Percentiles rank a stretch among this genome's conserved stretches.
These are phyloP conservation scores for Persicaria maculosa DNA, from an alignment of 148 eudicot species.

Conservation along the genomic window DNA sequence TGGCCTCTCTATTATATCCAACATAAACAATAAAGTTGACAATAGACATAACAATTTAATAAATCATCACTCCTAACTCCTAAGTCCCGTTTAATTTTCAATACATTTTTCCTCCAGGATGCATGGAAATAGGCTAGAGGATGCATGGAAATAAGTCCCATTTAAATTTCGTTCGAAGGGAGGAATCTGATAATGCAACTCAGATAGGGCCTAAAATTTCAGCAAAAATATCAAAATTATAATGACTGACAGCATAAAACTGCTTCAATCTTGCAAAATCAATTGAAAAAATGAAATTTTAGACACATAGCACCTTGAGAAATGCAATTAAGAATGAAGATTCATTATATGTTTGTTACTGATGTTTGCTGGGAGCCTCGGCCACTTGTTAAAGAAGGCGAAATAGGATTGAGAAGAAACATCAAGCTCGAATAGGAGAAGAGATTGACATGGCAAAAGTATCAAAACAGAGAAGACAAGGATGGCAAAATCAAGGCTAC, in stretches of 20 bases:
- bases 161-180: slow-evolving; percentile 57
- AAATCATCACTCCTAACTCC: too few species aligned
- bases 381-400: background rate
- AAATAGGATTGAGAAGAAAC: background rate
- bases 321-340: background rate
- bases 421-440: background rate
- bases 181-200: slow-evolving; percentile 92
- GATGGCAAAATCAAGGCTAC: background rate
- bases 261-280: slow-evolving; percentile 1
- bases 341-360: background rate
- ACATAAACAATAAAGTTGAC: too few species aligned
- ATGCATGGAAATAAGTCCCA: too few species aligned
- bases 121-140: too few species aligned
- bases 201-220: slow-evolving; percentile 65
- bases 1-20: too few species aligned
- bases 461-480: background rate
- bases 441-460: background rate
- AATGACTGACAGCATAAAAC: background rate
- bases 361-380: background rate
- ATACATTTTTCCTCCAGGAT: too few species aligned
- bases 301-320: background rate
- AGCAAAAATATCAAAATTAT: slow-evolving; percentile 6
- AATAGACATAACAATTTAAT: too few species aligned
- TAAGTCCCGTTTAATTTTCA: too few species aligned
- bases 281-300: background rate